Percentiles rank a stretch among this genome's conserved stretches.
Conservation (phyloP, 768 basidiomycete genomes). For the Cyclocybe cylindracea region DNA sequence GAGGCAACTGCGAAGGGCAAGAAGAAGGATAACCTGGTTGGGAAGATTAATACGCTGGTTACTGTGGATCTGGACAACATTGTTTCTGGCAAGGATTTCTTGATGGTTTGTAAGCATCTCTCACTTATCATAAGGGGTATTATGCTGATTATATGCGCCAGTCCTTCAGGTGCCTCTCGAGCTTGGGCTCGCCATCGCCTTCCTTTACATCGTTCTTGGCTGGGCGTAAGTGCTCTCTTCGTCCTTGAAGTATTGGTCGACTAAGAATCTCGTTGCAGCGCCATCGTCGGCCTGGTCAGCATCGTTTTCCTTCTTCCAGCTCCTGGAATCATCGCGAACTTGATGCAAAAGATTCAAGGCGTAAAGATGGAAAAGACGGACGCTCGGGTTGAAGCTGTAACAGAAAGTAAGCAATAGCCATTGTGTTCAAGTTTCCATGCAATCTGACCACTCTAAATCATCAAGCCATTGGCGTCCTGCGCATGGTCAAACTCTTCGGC, state of each 20-base stretch:
- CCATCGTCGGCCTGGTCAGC: conserved; percentile 44
- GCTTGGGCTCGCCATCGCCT: conserved; percentile 36
- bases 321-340: conserved; percentile 53
- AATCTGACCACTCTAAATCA: neutral
- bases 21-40: conserved; percentile 53
- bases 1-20: neutral
- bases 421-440: conserved; percentile 1
- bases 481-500: conserved; percentile 78
- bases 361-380: conserved; percentile 52
- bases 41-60: conserved; percentile 76
- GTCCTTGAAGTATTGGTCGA: too few relatives aligned
- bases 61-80: conserved; percentile 57
- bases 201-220: conserved; percentile 46
- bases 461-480: conserved; percentile 54
- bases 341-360: conserved; percentile 48
- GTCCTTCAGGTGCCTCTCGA: conserved; percentile 40
- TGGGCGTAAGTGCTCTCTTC: conserved; percentile 37
- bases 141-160: conserved; percentile 12
- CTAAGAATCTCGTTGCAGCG: conserved; percentile 5
- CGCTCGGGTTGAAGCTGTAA: conserved; percentile 59
- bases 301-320: conserved; percentile 56
- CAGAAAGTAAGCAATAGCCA: conserved; percentile 45
- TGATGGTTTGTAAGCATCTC: conserved; percentile 23
- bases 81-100: conserved; percentile 33
- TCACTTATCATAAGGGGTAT: neutral